These are phyloP conservation scores for Anastatica hierochuntica DNA, from an alignment of 345 rosid species.

Conservation along the genomic window DNA sequence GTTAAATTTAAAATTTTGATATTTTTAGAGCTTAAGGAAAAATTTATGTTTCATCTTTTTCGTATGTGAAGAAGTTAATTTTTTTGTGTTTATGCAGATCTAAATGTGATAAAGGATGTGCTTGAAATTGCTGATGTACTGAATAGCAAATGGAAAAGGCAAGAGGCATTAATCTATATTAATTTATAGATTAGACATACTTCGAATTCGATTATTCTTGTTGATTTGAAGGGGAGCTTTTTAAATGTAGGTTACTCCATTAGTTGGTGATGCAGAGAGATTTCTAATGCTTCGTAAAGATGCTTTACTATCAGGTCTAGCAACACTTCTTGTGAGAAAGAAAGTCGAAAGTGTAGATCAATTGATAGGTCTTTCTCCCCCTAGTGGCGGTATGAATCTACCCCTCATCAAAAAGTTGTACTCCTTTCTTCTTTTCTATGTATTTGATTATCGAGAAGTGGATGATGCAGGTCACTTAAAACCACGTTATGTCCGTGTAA, in stretches of 20 bases:
- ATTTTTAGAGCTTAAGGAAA: too few species aligned
- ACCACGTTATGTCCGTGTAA: conserved; percentile 82
- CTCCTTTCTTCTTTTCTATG: too few species aligned
- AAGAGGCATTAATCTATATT: conserved; percentile 59
- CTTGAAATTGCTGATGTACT: conserved; percentile 45
- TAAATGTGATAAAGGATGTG: conserved; percentile 52
- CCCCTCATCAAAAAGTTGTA: too few species aligned
- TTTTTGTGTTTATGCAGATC: too few species aligned
- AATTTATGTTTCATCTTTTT: too few species aligned
- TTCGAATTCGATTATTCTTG: too few species aligned
- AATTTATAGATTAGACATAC: conserved; percentile 66
- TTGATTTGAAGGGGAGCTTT: conserved; percentile 67
- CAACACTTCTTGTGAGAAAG: conserved; percentile 55
- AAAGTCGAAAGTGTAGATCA: conserved; percentile 46
- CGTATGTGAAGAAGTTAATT: too few species aligned
- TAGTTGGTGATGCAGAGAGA: conserved; percentile 74
- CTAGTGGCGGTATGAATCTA: conserved; percentile 38
- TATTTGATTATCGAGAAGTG: conserved; percentile 10
- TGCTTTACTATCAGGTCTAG: conserved; percentile 44
- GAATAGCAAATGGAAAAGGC: conserved; percentile 73
- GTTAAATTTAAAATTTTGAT: too few species aligned
- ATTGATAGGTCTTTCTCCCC: conserved; percentile 43
- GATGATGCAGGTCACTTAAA: conserved; percentile 48
- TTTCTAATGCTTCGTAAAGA: conserved; percentile 44
- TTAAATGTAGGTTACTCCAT: conserved; percentile 44